Evolutionary conservation across 345 rosid species (phyloP).

Genomic region (Dimocarpus longan): DNA sequence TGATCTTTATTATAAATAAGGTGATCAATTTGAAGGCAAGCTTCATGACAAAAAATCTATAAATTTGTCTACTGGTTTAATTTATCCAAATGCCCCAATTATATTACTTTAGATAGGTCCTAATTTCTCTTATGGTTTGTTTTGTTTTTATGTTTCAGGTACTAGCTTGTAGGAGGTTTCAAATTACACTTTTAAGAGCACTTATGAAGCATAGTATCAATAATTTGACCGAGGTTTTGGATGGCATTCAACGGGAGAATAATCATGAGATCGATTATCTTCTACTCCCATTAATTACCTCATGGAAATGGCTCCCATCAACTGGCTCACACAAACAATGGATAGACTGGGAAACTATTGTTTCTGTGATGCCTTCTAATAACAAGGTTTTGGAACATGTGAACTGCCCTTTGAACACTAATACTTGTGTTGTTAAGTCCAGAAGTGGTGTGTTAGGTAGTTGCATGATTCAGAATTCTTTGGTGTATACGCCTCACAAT

Average conservation of each 20-base stretch:
- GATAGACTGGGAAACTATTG: too few species aligned
- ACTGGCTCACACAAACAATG: too few species aligned
- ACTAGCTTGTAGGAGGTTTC: conserved; percentile 64
- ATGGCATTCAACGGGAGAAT: conserved; percentile 30
- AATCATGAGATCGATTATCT: conserved; percentile 57
- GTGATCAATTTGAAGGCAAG: neutral
- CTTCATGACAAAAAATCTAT: neutral
- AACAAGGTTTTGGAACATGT: too few species aligned
- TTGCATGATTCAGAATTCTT: conserved; percentile 55
- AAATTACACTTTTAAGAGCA: conserved; percentile 55
- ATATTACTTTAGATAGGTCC: neutral
- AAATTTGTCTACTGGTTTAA: neutral
- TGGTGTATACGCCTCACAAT: conserved; percentile 81
- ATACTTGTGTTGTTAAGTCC: conserved; percentile 37
- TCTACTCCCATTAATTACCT: conserved; percentile 14
- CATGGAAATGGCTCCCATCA: too few species aligned
- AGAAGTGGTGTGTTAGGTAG: conserved; percentile 52
- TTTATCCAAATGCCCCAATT: neutral
- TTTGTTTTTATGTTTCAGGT: conserved; percentile 49
- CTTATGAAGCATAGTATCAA: conserved; percentile 47
- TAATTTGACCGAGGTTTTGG: conserved; percentile 41
- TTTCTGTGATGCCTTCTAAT: too few species aligned
- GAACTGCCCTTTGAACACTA: too few species aligned
- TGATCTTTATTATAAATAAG: too few species aligned
- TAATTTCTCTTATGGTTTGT: neutral